A percentile compares a stretch with the other conserved stretches of the same genome.
Evolutionary conservation across 495 filamentous ascomycete species (phyloP).

Genomic region (Penicillium lividum): DNA sequence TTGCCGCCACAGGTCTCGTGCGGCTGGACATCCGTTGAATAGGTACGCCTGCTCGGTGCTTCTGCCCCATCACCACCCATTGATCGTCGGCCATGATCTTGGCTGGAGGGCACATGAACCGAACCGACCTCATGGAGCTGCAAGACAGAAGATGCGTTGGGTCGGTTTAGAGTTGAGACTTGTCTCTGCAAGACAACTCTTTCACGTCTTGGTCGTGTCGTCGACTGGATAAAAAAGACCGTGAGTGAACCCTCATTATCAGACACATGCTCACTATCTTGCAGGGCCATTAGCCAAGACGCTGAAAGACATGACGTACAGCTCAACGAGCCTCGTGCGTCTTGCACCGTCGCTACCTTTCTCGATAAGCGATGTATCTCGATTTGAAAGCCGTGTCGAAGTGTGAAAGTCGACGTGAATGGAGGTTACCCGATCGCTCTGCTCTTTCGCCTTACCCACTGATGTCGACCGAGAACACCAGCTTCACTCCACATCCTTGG

Average conservation of each 20-base stretch:
- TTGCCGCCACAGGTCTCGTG: not conserved
- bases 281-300: not conserved
- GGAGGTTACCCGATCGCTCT: not conserved
- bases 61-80: not conserved
- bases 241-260: conserved; percentile 1
- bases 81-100: not conserved
- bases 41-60: not conserved
- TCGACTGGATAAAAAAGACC: too few species aligned
- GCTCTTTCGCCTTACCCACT: too few species aligned
- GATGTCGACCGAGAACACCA: too few species aligned
- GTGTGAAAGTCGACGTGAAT: conserved; percentile 1
- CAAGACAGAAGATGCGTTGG: not conserved
- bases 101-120: not conserved
- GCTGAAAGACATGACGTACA: conserved; percentile 1
- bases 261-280: not conserved
- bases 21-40: not conserved
- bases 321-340: conserved; percentile 1
- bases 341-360: conserved; percentile 3
- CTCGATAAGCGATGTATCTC: not conserved
- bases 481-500: too few species aligned
- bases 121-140: not conserved
- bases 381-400: not conserved
- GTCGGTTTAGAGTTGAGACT: too few species aligned
- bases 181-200: too few species aligned
- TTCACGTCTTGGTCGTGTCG: not conserved